Conservation (phyloP, 2,329 filamentous ascomycete species). For the Penicillium freii region DNA sequence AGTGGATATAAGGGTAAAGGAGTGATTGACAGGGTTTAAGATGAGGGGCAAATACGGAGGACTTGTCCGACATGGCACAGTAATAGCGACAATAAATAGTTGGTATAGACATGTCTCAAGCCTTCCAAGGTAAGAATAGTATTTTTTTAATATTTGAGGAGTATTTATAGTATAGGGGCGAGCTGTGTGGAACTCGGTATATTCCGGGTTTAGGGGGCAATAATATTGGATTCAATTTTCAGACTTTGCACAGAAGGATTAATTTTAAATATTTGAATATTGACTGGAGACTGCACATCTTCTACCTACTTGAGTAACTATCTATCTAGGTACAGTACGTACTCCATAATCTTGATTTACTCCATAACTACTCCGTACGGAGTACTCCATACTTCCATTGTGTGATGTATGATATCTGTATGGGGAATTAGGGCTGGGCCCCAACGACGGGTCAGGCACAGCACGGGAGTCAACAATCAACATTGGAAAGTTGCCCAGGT, state of each 20-base stretch:
- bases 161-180: background rate
- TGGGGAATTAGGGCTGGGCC: conserved; percentile 1
- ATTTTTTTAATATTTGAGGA: background rate
- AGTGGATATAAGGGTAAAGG: conserved; percentile 3
- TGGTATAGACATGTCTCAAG: conserved; percentile 5
- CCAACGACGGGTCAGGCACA: background rate
- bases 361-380: too few relatives aligned
- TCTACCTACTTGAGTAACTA: background rate
- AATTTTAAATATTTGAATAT: background rate
- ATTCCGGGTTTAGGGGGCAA: background rate
- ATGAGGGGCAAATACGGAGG: background rate
- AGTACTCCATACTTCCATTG: background rate
- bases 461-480: background rate
- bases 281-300: background rate
- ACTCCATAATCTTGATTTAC: background rate
- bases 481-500: background rate
- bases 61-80: background rate
- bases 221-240: background rate
- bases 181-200: conserved; percentile 1
- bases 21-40: conserved; percentile 11
- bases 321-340: background rate
- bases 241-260: background rate
- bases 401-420: background rate
- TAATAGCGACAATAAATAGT: background rate
- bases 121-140: background rate